Evolutionary conservation across 2,329 filamentous ascomycete species (phyloP), one percentile per base, ranked within the genome.

Genomic region (Diplocarpon rosae): DNA sequence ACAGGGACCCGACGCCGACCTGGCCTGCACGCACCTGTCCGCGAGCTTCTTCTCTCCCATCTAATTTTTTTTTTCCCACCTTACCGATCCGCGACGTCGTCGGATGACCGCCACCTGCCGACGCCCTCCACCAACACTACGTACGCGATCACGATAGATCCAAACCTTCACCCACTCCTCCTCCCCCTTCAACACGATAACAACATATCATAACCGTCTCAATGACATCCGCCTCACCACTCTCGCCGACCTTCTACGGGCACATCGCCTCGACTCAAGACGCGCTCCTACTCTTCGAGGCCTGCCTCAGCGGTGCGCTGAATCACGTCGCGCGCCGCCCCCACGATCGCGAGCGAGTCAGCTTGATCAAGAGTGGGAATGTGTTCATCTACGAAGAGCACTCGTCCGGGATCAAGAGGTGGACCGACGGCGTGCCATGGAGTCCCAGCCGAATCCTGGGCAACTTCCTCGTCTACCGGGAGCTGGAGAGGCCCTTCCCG

Each of bases 381-480:
- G 76, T 95, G 37, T 92, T 95, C 65, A 85, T 95, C 53, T 95
- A 95, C 63, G 87, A 94, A 59, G 87, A 95, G 62, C 48, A 54
- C 27, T 81, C 85, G 0, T 93, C 88, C 0, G 87, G 87, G 5
- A 94, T 95, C 66, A 93, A 93, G 67, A 75, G 89, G 45, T 95
- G 89, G 89, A 95, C 88, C 0, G 89, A 95, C 55, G 88, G 89
- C 12, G 78, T 90, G 10, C 81, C 83, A 6, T 95, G 89, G 89
- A 93, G 85, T 55, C 89, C 89, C 0, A 93, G 89, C 66, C 78
- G 92, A 45, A 92, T 96, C 1, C 94, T 92, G 0, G 92, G 92
- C 42, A 96, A 92, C 68, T 98, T 98, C 64, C 67, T 98, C 46
- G 95, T 92, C 1, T 98, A 98, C 61, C 78, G 92, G 27, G 92